A percentile compares a stretch with the other conserved stretches of the same genome.
phyloP scores from a whole-genome alignment of 176 grass and related monocot species.

The Triticum urartu region DNA sequence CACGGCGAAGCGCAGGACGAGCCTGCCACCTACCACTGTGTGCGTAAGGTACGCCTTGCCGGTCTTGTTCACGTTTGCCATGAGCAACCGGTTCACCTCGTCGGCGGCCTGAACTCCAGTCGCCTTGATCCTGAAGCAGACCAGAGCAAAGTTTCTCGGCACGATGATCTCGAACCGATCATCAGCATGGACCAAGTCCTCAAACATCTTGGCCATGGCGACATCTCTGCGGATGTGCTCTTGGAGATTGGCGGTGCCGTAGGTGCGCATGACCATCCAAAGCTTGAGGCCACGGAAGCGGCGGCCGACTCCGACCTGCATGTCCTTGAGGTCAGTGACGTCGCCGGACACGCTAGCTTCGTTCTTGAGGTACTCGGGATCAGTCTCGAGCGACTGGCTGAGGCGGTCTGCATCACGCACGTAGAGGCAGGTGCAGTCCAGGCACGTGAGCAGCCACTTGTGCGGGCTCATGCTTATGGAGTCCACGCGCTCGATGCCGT shows the following conservation, averaged over 20 bases:
- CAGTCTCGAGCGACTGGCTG: background rate
- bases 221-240: constrained; percentile 2
- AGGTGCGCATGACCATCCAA: constrained; percentile 3
- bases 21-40: background rate
- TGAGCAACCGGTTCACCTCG: background rate
- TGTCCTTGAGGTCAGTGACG: constrained; percentile 7
- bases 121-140: background rate
- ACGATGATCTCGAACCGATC: background rate
- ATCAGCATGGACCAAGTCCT: background rate
- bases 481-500: background rate
- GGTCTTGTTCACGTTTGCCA: background rate
- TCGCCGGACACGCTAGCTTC: background rate
- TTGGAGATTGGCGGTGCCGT: background rate
- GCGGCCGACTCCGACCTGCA: constrained; percentile 7
- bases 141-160: background rate
- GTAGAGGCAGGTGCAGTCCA: constrained; percentile 1
- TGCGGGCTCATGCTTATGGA: constrained; percentile 5
- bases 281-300: background rate
- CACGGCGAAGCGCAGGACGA: background rate
- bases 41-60: background rate
- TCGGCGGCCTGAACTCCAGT: background rate
- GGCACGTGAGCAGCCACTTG: constrained; percentile 10
- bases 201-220: background rate
- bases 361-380: constrained; percentile 6
- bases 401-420: background rate